Evolutionary conservation across 108 stramenopile genomes (phyloP).

Genomic region (Schizochytrium sp.): DNA sequence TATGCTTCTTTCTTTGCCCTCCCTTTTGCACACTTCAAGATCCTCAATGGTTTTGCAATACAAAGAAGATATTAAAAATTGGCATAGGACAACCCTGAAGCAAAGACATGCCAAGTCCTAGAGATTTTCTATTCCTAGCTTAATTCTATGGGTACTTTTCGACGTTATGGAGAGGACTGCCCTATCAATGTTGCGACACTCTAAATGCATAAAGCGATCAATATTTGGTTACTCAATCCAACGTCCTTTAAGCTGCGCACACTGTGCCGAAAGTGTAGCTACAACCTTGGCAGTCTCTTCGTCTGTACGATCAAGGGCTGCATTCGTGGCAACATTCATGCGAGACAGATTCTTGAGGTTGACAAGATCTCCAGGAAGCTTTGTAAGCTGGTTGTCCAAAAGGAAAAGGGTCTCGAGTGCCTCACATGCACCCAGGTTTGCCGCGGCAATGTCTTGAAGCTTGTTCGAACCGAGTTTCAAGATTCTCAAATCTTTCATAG

Average conservation of each 20-base stretch:
- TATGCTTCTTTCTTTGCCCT: no score
- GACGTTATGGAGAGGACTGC: no score
- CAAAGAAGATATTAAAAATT: no score
- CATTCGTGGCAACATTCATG: not conserved
- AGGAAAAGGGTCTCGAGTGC: constrained; percentile 31
- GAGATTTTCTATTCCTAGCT: no score
- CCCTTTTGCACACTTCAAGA: no score
- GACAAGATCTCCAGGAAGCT: constrained; percentile 9
- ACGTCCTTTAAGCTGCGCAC: not conserved
- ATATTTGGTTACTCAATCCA: constrained; percentile 21
- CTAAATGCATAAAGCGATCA: no score
- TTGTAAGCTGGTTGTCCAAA: not conserved
- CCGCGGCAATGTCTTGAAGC: not conserved
- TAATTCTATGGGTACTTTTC: no score
- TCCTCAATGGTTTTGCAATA: no score
- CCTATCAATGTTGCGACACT: no score
- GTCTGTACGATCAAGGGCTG: not conserved
- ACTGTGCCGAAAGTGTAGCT: not conserved
- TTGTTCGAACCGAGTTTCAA: constrained; percentile 41
- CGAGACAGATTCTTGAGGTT: not conserved
- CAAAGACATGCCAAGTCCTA: no score
- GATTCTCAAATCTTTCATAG: not conserved
- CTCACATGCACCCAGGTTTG: not conserved
- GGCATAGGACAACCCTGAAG: no score
- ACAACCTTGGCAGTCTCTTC: not conserved